Base-by-base conservation (phyloP, 441 rosid genomes). In the Arabidopsis hybrid region DNA sequence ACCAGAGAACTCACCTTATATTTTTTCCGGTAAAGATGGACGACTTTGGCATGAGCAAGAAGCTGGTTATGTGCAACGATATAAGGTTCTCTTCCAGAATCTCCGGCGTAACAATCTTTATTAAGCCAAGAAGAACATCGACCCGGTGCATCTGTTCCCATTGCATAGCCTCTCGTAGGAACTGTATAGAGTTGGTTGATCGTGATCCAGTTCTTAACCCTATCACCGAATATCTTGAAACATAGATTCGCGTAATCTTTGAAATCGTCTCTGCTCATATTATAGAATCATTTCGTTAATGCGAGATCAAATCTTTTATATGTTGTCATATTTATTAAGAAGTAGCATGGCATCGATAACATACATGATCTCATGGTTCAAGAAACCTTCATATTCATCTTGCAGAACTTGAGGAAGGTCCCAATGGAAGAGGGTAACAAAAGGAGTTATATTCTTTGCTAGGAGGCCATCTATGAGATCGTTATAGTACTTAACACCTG, bases 201-300 rank as follows among this genome's bases (percentile, higher is more conserved):
- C 5, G 79, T 76, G 21, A 69, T 11, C 88, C 86, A 85, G 7
- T 79, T 14, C 69, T 76, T 80, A 5, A 80, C 86, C 13, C 78
- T 71, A 12, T 75, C 80, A 3, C 88, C 88, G 67, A 75, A 82
- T 59, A 47, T 65, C 6, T 43, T 3, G 67, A 78, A 82, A 76
- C 88, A 82, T 0, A 82, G 10, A 31, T 80, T 78, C 55, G 67
- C 84, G 2, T 65, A 82, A 16, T 84, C 71, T 32, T 34, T 31
- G 47, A 75, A 84, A 32, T 71, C 71, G 4, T 80, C 55, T 34
- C 76, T 80, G 60, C 4, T 7, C 42, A 69, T 31, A 45, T 43
- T n/a, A 43, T 21, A 26, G 0, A 49, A 12, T 55, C 55, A 47
- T 52, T 17, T 74, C 43, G 61, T 45, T 21, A 65, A 49, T 26